phyloP scores from a whole-genome alignment of 2,329 filamentous ascomycete species.

The Exserohilum rostratum region DNA sequence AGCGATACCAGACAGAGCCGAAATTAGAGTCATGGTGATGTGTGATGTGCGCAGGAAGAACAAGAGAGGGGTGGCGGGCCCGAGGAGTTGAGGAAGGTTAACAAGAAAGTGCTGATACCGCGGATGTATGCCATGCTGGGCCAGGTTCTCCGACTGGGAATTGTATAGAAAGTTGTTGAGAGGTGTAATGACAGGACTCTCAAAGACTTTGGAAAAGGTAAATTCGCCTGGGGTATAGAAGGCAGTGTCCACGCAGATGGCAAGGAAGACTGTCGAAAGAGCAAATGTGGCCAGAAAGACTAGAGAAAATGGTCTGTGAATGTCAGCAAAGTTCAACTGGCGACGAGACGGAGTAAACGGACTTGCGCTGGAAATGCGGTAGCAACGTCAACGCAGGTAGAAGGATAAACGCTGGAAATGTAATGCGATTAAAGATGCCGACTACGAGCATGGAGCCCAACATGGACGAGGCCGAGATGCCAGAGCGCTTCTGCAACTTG shows the following conservation, averaged over 20 bases:
- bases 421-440: conserved; percentile 95
- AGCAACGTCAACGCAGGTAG: conserved; percentile 83
- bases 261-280: conserved; percentile 70
- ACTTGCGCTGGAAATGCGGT: conserved; percentile 85
- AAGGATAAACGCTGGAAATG: conserved; percentile 89
- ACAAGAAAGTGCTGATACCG: conserved; percentile 58
- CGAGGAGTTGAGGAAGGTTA: conserved; percentile 60
- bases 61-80: conserved; percentile 57
- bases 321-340: conserved; percentile 9
- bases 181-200: conserved; percentile 58
- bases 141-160: conserved; percentile 55
- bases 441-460: conserved; percentile 83
- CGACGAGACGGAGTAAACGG: conserved; percentile 40
- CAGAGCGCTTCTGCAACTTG: conserved; percentile 69
- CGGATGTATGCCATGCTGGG: conserved; percentile 60
- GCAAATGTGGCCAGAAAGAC: conserved; percentile 69
- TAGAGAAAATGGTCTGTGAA: conserved; percentile 62
- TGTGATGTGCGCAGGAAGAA: conserved; percentile 56
- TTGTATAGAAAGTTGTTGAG: conserved; percentile 62
- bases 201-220: conserved; percentile 68
- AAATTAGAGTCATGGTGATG: conserved; percentile 67
- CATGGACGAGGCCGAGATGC: conserved; percentile 74
- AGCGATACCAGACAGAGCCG: conserved; percentile 73
- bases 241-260: conserved; percentile 80
- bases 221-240: conserved; percentile 73